Base-by-base conservation (phyloP, 345 rosid species). In the Murraya paniculata region DNA sequence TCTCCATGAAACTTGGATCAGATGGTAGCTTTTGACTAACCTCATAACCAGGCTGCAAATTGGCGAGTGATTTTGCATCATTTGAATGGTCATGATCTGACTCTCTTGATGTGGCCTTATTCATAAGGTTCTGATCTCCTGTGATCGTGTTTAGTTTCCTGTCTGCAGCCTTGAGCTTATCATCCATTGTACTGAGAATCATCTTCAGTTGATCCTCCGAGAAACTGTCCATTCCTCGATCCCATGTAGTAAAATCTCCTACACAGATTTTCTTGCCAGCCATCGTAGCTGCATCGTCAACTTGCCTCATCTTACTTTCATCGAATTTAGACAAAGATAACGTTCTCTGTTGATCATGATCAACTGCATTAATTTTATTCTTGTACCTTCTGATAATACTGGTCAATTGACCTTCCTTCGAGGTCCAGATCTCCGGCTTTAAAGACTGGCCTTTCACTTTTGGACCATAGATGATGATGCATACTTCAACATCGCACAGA, bases 381-480 rank as follows among this genome's bases (percentile, higher is more conserved):
- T 28, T 56, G 60, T 65, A 79, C 13, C 25, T 65, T 6, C 35
- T 73, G 73, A 79, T 73, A 13, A 79, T 56, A 2, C 30, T 5
- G 33, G 4, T 28, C 60, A 79, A 21, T 7, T 79, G 2, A 2
- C 36, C 58, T 38, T 59, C 60, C 9, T 53, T 25, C 0, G 30
- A 50, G n/a, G 59, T 31, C 72, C 72, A 72, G 22, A 58, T 73
- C 59, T 79, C 77, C 7, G 60, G 73, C 36, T 68, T 14, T 7
- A 33, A 56, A 4, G 76, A 41, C 4, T 28, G 22, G 27, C 57
- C 36, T 6, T 48, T 25, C 1, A 28, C 24, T 22, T 73, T 31
- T 1, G 81, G 73, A 3, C 71, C 73, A 7, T 28, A 73, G 60
- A 79, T 41, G 62, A 79, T 73, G 24, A 73, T 28, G 25, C 81